Evolutionary conservation across 2,329 filamentous ascomycete species (phyloP).

Genomic region (Phyllosticta capitalensis): DNA sequence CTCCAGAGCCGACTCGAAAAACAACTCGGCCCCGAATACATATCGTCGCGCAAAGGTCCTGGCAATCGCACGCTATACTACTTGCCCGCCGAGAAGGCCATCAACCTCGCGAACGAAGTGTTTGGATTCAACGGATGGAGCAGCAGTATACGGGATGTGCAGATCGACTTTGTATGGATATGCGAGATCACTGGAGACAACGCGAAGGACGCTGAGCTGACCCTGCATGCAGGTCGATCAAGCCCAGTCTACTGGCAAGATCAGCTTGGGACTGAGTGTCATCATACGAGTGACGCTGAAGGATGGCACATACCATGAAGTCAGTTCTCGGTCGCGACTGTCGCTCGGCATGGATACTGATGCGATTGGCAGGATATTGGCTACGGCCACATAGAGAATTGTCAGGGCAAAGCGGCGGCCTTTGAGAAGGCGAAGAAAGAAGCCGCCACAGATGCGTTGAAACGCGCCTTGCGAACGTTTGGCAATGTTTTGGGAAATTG

Average conservation of each 20-base stretch:
- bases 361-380: conserved; percentile 59
- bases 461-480: conserved; percentile 81
- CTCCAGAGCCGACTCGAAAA: conserved; percentile 80
- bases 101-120: conserved; percentile 86
- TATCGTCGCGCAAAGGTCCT: conserved; percentile 75
- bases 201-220: conserved; percentile 14
- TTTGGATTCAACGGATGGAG: conserved; percentile 99
- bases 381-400: conserved; percentile 94
- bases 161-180: conserved; percentile 71
- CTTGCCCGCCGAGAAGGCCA: conserved; percentile 91
- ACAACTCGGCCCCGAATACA: conserved; percentile 91
- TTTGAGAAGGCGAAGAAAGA: conserved; percentile 99
- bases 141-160: conserved; percentile 85
- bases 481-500: conserved; percentile 97
- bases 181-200: background rate
- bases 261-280: conserved; percentile 79
- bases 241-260: conserved; percentile 63
- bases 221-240: conserved; percentile 56
- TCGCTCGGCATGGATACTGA: conserved; percentile 1
- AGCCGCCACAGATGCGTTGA: conserved; percentile 88
- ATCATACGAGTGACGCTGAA: conserved; percentile 82
- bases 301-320: conserved; percentile 92
- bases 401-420: conserved; percentile 85
- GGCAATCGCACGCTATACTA: conserved; percentile 85
- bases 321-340: conserved; percentile 17